Base-by-base conservation (phyloP, 768 basidiomycete genomes). In the Amanita rubescens region DNA sequence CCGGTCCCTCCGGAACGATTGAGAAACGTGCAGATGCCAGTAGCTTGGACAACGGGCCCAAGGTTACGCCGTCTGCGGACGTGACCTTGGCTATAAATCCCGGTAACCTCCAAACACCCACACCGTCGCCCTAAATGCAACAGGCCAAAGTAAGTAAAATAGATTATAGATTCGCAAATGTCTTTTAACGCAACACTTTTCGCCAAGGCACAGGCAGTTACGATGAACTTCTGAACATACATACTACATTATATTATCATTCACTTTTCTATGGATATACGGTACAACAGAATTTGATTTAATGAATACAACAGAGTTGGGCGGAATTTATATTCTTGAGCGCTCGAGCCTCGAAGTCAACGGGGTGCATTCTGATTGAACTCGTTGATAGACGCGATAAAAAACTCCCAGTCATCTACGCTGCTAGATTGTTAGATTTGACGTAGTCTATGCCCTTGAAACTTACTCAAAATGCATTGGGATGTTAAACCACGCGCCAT, bases 401-500 rank as follows among this genome's bases (percentile, higher is more conserved):
- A 63, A 8, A 49, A 48, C 33, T 63, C 58, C 62, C 62, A 63
- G 39, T 63, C 59, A 14, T 60, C 63, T 53, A 55, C 55, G 54
- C 56, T 49, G 44, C n/a, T 65, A 57, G 10, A 57, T 19, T 39
- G 38, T 39, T 9, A 39, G 38, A 14, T 20, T n/a, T 8, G 38
- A 19, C 9, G 22, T 38, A 25, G 7, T 37, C 55, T 38, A 53
- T 52, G 14, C 7, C 35, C 14, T 34, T 12, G 38, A 19, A 20
- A 65, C 76, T 60, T 56, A 80, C 80, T 76, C 76, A 57, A 79
- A 81, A 12, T 74, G 71, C 35, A 71, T 68, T 8, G 81, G 81
- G 33, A 78, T 75, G 55, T 71, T 70, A 8, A 75, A 77, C 80
- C 80, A 84, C 71, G 82, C 75, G 10, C 71, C 69, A 43, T 70